Base-by-base conservation (phyloP, 2,329 filamentous ascomycete genomes). In the Sclerotinia glacialis region DNA sequence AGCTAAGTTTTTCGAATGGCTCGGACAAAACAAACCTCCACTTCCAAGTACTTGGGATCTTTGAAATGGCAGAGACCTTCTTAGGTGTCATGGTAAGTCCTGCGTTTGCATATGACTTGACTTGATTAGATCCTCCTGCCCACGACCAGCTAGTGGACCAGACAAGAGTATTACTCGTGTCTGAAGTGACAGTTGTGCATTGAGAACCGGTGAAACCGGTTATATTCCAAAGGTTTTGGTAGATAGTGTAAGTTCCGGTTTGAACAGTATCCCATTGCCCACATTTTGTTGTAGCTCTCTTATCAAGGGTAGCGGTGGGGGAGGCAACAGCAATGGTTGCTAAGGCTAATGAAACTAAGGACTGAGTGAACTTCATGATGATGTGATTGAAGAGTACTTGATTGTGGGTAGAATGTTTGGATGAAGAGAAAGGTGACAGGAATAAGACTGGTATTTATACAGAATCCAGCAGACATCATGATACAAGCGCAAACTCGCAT, bases 21-120 rank as follows among this genome's bases (percentile, higher is more conserved):
- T n/a, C 40, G 21, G 40, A 23, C 28, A 12, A 16, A 31, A 28
- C 77, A 72, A 70, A 80, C 77, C 68, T 75, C 74, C 78, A 81
- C n/a, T 74, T 69, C 77, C 79, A 78, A 2, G 73, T 78, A 1
- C 77, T 76, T 4, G 77, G 75, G 37, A 81, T 79, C 5, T 67
- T 74, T 6, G 69, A 67, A 59, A 81, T 75, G 31, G 74, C 73
- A 6, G 76, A 78, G 53, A 81, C 70, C 68, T 75, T 66, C 69
- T 77, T 75, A 26, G 72, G 70, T 23, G 74, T 82, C 78, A 69
- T 77, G 72, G 69, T 78, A 74, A 70, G 78, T 65, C 50, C 76
- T 23, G 74, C 78, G 60, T 81, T 79, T 44, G 79, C 77, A 67
- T 75, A 81, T 26, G 78, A 80, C 71, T 81, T 81, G 31, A 82